Evolutionary conservation across 75 land plant species (phyloP), one percentile per base, ranked within the genome.

Genomic region (Picea glauca): DNA sequence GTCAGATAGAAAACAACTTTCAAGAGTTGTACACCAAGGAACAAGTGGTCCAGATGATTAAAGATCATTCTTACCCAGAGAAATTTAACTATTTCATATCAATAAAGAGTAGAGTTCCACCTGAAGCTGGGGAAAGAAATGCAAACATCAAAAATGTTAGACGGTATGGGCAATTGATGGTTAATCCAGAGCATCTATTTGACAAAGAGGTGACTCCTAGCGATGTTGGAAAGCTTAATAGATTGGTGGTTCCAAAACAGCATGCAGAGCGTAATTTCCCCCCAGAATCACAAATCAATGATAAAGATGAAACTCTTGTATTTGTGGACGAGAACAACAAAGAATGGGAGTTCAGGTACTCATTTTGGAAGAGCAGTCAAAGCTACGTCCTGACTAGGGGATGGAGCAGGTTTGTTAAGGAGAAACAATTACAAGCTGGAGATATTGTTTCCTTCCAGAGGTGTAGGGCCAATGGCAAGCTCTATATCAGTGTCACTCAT

Each of bases 191-290:
- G 5, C 78, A 70, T 35, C 81, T 88, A 0, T 88, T 88, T 50
- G 80, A 76, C 20, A 88, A 88, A 79, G 85, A 80, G 76, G 64
- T 88, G 20, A 88, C 88, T 7, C 90, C 90, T 0, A 88, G 90
- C 56, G 90, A 88, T 50, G 90, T 88, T 26, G 88, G 90, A 0
- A 88, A 86, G 81, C 79, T 88, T 2, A 86, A 88, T 33, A 78
- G 90, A 46, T 80, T 88, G 50, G 90, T 86, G 0, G 86, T 88
- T 32, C 90, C 90, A 0, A 88, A 88, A 76, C 80, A 78, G 67
- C 81, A 80, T 57, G 90, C 88, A 2, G 43, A 74, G 59, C 57
- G 73, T 65, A 70, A 83, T 65, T 88, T 88, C 56, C 88, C 81
- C 8, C 0, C 13, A 0, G 61, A 81, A 4, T 38, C 68, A 33